Base-by-base conservation (phyloP, 2,329 filamentous ascomycete species). In the Colletotrichum spaethianum region DNA sequence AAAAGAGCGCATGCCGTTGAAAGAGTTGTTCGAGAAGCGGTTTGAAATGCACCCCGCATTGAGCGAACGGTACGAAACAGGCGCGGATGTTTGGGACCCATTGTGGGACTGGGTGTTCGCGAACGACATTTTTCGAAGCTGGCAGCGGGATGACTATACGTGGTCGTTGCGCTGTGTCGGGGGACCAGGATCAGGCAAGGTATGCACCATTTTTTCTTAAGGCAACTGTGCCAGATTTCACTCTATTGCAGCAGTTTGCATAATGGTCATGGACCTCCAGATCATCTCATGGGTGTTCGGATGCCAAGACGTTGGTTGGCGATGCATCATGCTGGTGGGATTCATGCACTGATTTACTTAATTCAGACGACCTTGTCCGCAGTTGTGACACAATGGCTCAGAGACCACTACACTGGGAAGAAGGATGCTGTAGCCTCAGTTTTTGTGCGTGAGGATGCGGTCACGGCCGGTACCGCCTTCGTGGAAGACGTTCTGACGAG, bases 101-200 rank as follows among this genome's bases (percentile, higher is more conserved):
- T 26, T 67, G 46, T 71, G 68, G 68, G 20, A 67, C 2, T 42
- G 48, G 26, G 20, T 48, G n/a, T 42, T 67, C 7, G 56, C 28
- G 18, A 61, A 52, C 63, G 50, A 71, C 20, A 48, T 61, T 18
- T 61, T 61, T 38, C 28, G 9, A 46, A 55, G 56, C 50, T 71
- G 63, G 63, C 68, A 61, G 33, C 26, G 50, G n/a, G n/a, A 33
- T 11, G 31, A 50, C 18, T 38, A 52, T 7, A 42, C 28, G 56
- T 61, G 68, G 63, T 62, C 60, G 26, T 23, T 50, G 31, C 63
- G 68, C 40, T 67, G 68, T 16, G 48, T 56, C 14, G 68, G 63
- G 28, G 40, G 55, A 26, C 68, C 68, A 55, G 68, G 68, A n/a
- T 62, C 63, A 6, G 68, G 63, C 7, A 71, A 62, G 67, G 63